phyloP scores from a whole-genome alignment of 73 alveolate genomes.

The Uronychia setigera region DNA sequence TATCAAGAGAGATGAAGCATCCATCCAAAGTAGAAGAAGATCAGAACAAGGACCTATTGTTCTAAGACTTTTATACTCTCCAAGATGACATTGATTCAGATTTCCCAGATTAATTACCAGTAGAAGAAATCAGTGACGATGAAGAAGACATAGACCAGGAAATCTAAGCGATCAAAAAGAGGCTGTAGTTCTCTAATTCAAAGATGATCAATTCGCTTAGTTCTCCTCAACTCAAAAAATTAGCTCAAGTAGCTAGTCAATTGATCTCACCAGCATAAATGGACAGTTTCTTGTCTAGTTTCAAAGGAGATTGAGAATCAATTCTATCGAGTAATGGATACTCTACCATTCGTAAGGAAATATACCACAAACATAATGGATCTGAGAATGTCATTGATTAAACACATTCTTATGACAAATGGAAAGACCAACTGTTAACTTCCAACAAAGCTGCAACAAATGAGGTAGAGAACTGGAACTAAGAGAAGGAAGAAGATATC shows the following conservation, averaged over 20 bases:
- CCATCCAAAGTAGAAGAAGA: background rate
- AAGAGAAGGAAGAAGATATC: no score
- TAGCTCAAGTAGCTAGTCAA: background rate
- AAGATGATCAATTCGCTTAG: background rate
- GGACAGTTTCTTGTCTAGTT: no score
- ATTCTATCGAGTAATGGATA: no score
- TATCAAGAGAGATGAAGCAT: background rate
- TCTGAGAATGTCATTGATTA: no score
- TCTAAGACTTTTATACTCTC: background rate
- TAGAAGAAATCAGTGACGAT: background rate
- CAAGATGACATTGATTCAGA: background rate
- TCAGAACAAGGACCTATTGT: background rate
- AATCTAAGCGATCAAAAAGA: background rate
- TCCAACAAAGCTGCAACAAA: no score
- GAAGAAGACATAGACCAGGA: background rate
- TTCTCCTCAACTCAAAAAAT: background rate
- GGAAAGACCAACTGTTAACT: no score
- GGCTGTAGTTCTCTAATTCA: background rate
- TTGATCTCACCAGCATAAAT: background rate
- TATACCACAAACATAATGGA: no score
- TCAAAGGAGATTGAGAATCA: no score
- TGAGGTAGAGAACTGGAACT: no score
- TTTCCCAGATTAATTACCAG: background rate
- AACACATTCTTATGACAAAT: no score
- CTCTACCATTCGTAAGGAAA: no score